Conservation (phyloP, 2,329 filamentous ascomycete genomes). For the Orbilia brochopaga region DNA sequence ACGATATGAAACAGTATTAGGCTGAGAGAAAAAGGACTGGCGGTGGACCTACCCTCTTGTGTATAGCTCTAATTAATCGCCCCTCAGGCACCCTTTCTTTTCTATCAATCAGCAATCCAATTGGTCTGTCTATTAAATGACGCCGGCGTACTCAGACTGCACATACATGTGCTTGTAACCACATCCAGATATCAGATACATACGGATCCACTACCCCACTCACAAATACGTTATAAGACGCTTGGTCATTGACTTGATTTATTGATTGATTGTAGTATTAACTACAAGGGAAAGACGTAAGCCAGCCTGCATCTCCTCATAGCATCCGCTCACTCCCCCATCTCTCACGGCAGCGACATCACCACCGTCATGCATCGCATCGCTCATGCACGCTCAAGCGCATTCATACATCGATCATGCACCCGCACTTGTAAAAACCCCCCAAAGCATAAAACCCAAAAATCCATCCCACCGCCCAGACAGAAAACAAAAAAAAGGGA, state of each 20-base stretch:
- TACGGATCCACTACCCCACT: too few species aligned
- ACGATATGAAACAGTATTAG: too few species aligned
- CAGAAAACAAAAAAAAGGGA: not conserved
- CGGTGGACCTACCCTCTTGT: not conserved
- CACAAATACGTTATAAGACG: too few species aligned
- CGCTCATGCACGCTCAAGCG: not conserved
- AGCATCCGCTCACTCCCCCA: not conserved
- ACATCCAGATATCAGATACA: too few species aligned
- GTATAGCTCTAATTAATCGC: not conserved
- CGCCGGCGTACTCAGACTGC: too few species aligned
- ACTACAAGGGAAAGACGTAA: conserved; percentile 9
- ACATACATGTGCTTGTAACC: too few species aligned
- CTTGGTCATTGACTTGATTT: too few species aligned
- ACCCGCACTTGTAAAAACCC: conserved; percentile 4
- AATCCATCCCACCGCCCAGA: not conserved
- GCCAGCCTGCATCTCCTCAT: not conserved
- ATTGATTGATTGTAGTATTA: conserved; percentile 16
- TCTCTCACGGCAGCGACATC: conserved; percentile 28
- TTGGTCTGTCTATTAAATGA: too few species aligned
- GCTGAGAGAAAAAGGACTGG: too few species aligned
- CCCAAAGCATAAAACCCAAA: conserved; percentile 2
- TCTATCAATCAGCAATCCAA: not conserved
- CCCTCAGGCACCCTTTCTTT: conserved; percentile 5
- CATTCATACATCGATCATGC: not conserved
- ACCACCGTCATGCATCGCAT: not conserved